These are phyloP conservation scores for Fusarium phyllophilum DNA, from an alignment of 2,329 filamentous ascomycete species.

Conservation along the genomic window DNA sequence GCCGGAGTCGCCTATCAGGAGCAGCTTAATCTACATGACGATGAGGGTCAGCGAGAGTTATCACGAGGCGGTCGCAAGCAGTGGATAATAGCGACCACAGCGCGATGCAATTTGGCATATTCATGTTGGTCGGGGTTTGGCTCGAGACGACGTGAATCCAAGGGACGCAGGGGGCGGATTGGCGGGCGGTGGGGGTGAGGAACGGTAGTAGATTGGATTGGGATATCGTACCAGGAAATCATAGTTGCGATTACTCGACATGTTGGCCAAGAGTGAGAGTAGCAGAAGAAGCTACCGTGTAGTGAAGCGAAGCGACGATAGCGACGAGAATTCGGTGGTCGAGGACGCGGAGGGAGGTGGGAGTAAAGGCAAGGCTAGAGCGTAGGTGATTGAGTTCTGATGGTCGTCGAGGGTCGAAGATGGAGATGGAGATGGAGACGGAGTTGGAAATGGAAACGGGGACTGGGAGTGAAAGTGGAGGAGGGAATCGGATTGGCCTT, in stretches of 20 bases:
- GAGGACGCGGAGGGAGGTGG: constrained; percentile 13
- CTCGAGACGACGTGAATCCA: constrained; percentile 10
- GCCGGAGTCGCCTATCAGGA: constrained; percentile 95
- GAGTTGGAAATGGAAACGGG: constrained; percentile 13
- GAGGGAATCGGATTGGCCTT: constrained; percentile 11
- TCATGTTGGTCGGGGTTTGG: constrained; percentile 18
- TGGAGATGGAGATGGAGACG: constrained; percentile 29
- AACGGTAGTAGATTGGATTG: constrained; percentile 20
- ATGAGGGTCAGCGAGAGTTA: constrained; percentile 20
- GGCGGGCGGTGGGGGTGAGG: constrained; percentile 31
- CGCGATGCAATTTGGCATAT: neutral
- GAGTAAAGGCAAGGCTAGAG: neutral
- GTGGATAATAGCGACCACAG: neutral
- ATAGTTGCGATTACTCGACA: constrained; percentile 99
- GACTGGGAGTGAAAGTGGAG: constrained; percentile 8
- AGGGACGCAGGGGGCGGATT: constrained; percentile 29
- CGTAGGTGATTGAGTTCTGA: constrained; percentile 10
- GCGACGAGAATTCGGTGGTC: constrained; percentile 15
- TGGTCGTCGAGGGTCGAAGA: constrained; percentile 36
- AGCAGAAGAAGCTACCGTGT: constrained; percentile 26
- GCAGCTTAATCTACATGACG: constrained; percentile 83
- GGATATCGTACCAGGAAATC: constrained; percentile 86
- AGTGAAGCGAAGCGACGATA: constrained; percentile 24
- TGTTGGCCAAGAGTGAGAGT: constrained; percentile 57
- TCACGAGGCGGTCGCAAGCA: neutral